Base-by-base conservation (phyloP, 768 basidiomycete genomes). In the Xerocomellus amylosporus region DNA sequence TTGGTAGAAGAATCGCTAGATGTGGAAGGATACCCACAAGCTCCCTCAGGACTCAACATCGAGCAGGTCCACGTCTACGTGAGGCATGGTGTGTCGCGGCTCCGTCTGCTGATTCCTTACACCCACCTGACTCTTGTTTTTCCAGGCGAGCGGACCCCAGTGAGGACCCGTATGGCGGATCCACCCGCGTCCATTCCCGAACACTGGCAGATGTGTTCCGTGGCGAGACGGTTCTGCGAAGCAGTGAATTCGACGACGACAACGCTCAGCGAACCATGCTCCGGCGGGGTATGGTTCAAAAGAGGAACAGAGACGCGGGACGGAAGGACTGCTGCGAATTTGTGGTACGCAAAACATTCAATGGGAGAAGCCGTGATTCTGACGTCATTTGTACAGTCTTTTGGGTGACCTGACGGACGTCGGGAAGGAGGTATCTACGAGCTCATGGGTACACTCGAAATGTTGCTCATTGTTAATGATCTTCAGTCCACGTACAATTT, bases 41-140 rank as follows among this genome's bases (percentile, higher is more conserved):
- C 84, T 0, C 88, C 88, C 2, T 53, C 68, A 2, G 78, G 72
- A 24, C 74, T 90, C 17, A 55, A 75, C 59, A 73, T 90, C 38
- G 78, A 86, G 64, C 88, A 90, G 66, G 86, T 90, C 12, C 86
- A 90, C 65, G 69, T 90, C 37, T 90, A 83, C 63, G 80, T 87
- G 5, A 77, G 89, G 24, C 89, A 91, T 67, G 88, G 88, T 88
- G 52, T 45, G 82, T 73, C 50, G 34, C 33, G 17, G 2, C 4
- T 14, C 30, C 24, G 19, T 20, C 40, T 44, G 12, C 14, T 24
- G 24, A 17, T 36, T 34, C 19, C 26, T 24, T 34, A 1, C 40
- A 15, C 20, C n/a, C n/a, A 14, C 44, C 36, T 38, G 10, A 38
- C 52, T 24, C 17, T 9, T 26, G 26, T 45, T 41, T 46, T 54